These are phyloP conservation scores for Phellinidium pouzarii DNA, from an alignment of 1,284 basidiomycete species.

Conservation along the genomic window DNA sequence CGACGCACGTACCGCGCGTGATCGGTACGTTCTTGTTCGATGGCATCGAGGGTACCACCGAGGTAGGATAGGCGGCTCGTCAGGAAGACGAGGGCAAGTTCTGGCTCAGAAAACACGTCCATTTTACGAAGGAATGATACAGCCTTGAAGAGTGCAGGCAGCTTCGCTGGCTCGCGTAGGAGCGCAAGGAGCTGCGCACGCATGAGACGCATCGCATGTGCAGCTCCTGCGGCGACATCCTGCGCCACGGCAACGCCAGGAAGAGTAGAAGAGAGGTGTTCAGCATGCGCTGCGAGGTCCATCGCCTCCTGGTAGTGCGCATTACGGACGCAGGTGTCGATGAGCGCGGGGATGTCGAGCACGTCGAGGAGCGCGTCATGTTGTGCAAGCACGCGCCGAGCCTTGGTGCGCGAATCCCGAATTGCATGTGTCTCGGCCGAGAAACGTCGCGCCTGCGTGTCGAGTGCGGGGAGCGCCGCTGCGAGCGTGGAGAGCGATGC, in stretches of 20 bases:
- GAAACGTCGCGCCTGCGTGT: slow-evolving; percentile 63
- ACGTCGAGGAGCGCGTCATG: slow-evolving; percentile 88
- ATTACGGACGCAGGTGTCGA: slow-evolving; percentile 88
- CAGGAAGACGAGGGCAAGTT: slow-evolving; percentile 64
- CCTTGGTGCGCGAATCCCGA: slow-evolving; percentile 62
- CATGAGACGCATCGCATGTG: slow-evolving; percentile 68
- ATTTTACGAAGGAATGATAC: slow-evolving; percentile 81
- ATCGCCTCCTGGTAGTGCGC: slow-evolving; percentile 89
- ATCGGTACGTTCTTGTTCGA: slow-evolving; percentile 45
- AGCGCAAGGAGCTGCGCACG: slow-evolving; percentile 71
- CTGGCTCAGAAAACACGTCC: slow-evolving; percentile 52
- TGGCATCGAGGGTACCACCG: slow-evolving; percentile 34
- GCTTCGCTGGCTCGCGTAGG: slow-evolving; percentile 79
- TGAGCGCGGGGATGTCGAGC: slow-evolving; percentile 82
- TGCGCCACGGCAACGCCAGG: slow-evolving; percentile 37
- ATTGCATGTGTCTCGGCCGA: slow-evolving; percentile 47
- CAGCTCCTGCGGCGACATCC: slow-evolving; percentile 67
- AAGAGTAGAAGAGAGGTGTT: slow-evolving; percentile 37
- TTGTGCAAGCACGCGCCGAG: slow-evolving; percentile 78
- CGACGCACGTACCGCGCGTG: slow-evolving; percentile 73
- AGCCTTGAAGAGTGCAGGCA: slow-evolving; percentile 85
- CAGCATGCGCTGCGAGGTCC: slow-evolving; percentile 68
- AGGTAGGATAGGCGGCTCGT: slow-evolving; percentile 54
- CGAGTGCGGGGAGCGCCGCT: slow-evolving; percentile 64
- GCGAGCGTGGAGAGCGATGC: slow-evolving; percentile 63